phyloP scores from a whole-genome alignment of 257 asterid genomes.

The Solanum ossicruentum region DNA sequence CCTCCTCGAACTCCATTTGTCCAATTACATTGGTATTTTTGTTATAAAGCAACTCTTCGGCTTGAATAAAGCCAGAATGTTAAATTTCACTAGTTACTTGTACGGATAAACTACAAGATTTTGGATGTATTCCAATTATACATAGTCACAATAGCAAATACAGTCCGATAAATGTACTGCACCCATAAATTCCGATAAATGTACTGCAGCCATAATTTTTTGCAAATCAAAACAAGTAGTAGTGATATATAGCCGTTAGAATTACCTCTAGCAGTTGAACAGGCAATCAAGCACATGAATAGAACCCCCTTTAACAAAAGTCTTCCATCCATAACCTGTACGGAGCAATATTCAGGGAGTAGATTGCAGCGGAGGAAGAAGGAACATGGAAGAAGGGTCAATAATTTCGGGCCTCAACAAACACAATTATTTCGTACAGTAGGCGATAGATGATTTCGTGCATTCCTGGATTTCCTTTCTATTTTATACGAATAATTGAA shows the following conservation, averaged over 20 bases:
- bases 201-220: not conserved
- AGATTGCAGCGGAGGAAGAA: not conserved
- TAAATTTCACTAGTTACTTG: not conserved
- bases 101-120: not conserved
- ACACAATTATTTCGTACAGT: not conserved
- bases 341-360: not conserved
- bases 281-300: conserved; percentile 4
- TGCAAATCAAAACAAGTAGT: not conserved
- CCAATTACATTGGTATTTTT: too few relatives aligned
- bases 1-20: too few relatives aligned
- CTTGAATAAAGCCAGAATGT: not conserved
- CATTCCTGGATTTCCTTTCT: not conserved
- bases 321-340: conserved; percentile 11
- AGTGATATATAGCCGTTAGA: not conserved
- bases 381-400: not conserved
- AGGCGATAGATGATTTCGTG: not conserved
- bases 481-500: not conserved
- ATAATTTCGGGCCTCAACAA: not conserved
- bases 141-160: not conserved
- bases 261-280: conserved; percentile 27
- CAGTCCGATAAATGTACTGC: not conserved
- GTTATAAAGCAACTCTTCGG: not conserved
- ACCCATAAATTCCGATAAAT: not conserved
- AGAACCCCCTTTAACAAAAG: conserved; percentile 10
- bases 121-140: not conserved